Conservation (phyloP, 2,329 filamentous ascomycete genomes). For the Exophiala xenobiotica region DNA sequence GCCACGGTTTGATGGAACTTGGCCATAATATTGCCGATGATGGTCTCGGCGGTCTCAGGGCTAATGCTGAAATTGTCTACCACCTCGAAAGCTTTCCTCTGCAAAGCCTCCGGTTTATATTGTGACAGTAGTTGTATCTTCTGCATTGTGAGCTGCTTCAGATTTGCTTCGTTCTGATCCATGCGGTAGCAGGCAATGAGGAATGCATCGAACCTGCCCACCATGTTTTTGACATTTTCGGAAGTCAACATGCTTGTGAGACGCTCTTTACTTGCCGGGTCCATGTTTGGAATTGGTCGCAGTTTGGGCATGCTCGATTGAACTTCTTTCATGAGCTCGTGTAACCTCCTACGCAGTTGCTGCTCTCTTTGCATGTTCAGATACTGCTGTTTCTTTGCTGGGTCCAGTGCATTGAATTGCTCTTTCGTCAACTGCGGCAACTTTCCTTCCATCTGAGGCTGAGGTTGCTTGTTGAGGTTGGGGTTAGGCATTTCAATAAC, state of each 20-base stretch:
- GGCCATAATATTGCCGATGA: conserved; percentile 41
- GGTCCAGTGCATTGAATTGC: conserved; percentile 37
- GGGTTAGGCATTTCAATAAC: conserved; percentile 36
- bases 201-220: conserved; percentile 44
- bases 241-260: conserved; percentile 35
- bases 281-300: conserved; percentile 38
- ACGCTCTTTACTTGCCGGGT: conserved; percentile 29
- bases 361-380: conserved; percentile 34
- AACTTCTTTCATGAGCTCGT: conserved; percentile 40
- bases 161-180: conserved; percentile 39
- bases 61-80: conserved; percentile 46
- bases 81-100: conserved; percentile 41
- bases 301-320: conserved; percentile 38
- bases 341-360: conserved; percentile 39
- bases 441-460: conserved; percentile 7
- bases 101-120: conserved; percentile 37
- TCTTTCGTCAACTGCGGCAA: conserved; percentile 22
- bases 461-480: conserved; percentile 8
- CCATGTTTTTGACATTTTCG: conserved; percentile 42
- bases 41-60: conserved; percentile 39
- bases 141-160: conserved; percentile 32
- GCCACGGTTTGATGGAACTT: conserved; percentile 41
- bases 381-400: conserved; percentile 44
- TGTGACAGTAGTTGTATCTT: conserved; percentile 48
- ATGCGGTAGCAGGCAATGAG: conserved; percentile 42